A percentile compares a stretch with the other conserved stretches of the same genome.
Conservation (phyloP, 2,329 filamentous ascomycete species). For the Cladosporium sp. region DNA sequence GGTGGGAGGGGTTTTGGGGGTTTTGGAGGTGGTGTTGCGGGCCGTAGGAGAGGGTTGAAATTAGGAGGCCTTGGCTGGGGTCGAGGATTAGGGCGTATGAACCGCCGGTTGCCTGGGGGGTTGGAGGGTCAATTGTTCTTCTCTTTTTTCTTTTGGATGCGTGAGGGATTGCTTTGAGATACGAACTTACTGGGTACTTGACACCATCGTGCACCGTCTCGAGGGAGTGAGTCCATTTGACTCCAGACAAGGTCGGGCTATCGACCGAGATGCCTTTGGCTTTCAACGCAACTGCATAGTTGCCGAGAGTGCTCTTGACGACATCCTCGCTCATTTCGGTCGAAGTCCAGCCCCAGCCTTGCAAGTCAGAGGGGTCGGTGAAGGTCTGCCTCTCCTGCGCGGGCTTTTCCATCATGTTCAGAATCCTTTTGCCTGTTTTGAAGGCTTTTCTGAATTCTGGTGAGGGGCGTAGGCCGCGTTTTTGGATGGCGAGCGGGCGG, state of each 20-base stretch:
- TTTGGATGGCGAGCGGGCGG: not conserved
- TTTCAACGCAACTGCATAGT: not conserved
- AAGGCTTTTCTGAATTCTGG: not conserved
- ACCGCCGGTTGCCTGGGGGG: not conserved
- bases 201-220: not conserved
- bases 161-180: too few species aligned
- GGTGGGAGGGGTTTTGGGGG: not conserved
- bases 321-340: not conserved
- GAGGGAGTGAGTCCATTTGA: not conserved
- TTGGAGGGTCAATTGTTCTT: not conserved
- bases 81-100: slow-evolving; percentile 2
- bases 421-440: not conserved
- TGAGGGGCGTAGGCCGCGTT: not conserved
- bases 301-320: not conserved
- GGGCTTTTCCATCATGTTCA: not conserved
- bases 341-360: slow-evolving; percentile 2
- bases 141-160: too few species aligned
- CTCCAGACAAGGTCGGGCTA: not conserved
- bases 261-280: not conserved
- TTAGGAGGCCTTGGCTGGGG: not conserved
- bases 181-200: not conserved
- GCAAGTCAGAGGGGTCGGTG: not conserved
- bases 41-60: not conserved
- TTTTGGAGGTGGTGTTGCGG: not conserved
- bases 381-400: not conserved